These are phyloP conservation scores for Pichia cactophila DNA, from an alignment of 1,139 yeast species.

Conservation along the genomic window DNA sequence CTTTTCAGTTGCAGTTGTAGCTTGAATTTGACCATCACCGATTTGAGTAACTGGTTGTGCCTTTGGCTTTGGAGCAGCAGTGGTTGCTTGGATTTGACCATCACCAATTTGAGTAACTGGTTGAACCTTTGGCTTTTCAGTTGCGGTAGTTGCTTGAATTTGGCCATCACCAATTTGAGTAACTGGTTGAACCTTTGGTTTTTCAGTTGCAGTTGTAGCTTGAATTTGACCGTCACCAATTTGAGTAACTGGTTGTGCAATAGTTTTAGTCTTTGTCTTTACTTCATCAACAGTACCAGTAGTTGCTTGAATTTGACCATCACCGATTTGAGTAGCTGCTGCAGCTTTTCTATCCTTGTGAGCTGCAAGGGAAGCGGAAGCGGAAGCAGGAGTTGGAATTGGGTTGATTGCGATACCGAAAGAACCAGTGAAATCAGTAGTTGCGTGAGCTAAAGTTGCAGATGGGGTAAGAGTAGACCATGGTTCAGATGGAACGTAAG, in stretches of 20 bases:
- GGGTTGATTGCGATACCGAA: conserved; percentile 70
- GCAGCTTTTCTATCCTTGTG: conserved; percentile 25
- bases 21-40: conserved; percentile 40
- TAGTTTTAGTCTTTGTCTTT: conserved; percentile 31
- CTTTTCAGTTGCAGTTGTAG: conserved; percentile 23
- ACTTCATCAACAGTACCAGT: conserved; percentile 26
- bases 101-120: conserved; percentile 36
- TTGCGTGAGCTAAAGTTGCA: conserved; percentile 49
- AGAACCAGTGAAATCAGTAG: conserved; percentile 50
- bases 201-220: conserved; percentile 29
- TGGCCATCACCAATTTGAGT: conserved; percentile 43
- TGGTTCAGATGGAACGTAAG: conserved; percentile 63
- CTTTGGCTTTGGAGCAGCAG: conserved; percentile 12
- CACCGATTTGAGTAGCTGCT: conserved; percentile 27
- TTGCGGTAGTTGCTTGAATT: conserved; percentile 32
- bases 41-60: conserved; percentile 23
- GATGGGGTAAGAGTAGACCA: conserved; percentile 67
- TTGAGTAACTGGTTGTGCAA: conserved; percentile 29
- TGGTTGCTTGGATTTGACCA: conserved; percentile 39
- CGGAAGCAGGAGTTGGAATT: conserved; percentile 32
- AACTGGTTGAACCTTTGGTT: conserved; percentile 22
- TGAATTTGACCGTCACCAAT: conserved; percentile 40
- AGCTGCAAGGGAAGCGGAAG: conserved; percentile 25
- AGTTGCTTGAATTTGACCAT: conserved; percentile 34
- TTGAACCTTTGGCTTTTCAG: conserved; percentile 24